Conservation (phyloP, 2,329 filamentous ascomycete species). For the Colletotrichum sojae region DNA sequence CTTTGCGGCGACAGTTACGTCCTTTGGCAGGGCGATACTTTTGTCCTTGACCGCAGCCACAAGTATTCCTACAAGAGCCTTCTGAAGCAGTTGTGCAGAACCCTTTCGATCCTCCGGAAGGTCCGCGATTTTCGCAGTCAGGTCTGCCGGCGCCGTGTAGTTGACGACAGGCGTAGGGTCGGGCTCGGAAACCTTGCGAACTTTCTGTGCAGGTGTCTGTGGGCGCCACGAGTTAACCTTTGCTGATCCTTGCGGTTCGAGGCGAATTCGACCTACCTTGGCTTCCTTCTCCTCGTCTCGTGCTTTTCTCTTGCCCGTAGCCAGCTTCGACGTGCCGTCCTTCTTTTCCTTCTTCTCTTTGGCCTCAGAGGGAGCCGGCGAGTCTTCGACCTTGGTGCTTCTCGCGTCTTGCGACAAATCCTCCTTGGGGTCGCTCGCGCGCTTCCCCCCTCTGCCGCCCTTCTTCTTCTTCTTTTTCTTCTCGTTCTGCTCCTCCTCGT, state of each 20-base stretch:
- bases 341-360: slow-evolving; percentile 65
- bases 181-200: slow-evolving; percentile 69
- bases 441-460: slow-evolving; percentile 75
- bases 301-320: slow-evolving; percentile 69
- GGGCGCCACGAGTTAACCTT: slow-evolving; percentile 3
- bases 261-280: slow-evolving; percentile 58
- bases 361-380: slow-evolving; percentile 55
- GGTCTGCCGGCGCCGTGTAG: slow-evolving; percentile 66
- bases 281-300: slow-evolving; percentile 67
- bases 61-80: slow-evolving; percentile 77
- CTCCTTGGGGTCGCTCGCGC: slow-evolving; percentile 74
- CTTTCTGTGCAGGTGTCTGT: slow-evolving; percentile 60
- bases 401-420: slow-evolving; percentile 43
- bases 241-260: no score
- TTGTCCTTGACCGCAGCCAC: slow-evolving; percentile 76
- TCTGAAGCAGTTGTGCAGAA: slow-evolving; percentile 79
- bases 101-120: slow-evolving; percentile 76
- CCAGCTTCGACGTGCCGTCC: slow-evolving; percentile 57
- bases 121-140: slow-evolving; percentile 65
- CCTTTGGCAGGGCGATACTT: slow-evolving; percentile 73
- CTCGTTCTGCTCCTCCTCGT: slow-evolving; percentile 73
- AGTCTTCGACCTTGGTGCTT: slow-evolving; percentile 53
- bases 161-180: slow-evolving; percentile 56
- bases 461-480: slow-evolving; percentile 66
- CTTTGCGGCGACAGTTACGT: slow-evolving; percentile 73